A percentile compares a stretch with the other conserved stretches of the same genome.
phyloP scores from a whole-genome alignment of 2,329 filamentous ascomycete genomes.

The Pseudogymnoascus sp. region DNA sequence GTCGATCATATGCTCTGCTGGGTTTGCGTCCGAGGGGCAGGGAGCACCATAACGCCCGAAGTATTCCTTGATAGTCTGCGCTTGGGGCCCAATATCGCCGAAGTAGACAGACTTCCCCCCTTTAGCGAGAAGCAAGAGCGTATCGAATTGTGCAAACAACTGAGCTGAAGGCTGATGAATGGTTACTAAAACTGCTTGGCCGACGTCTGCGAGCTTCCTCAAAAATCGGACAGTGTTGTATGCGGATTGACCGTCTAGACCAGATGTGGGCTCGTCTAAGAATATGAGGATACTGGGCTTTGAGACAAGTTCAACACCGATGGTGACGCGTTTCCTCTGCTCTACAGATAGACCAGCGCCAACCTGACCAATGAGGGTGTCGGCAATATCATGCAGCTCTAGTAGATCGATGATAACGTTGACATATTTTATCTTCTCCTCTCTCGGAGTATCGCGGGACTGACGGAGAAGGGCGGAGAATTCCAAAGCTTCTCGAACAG shows the following conservation, averaged over 20 bases:
- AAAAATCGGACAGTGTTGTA: slow-evolving; percentile 57
- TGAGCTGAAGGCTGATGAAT: slow-evolving; percentile 48
- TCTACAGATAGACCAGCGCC: slow-evolving; percentile 55
- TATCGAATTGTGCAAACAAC: slow-evolving; percentile 49
- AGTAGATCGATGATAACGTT: slow-evolving; percentile 62
- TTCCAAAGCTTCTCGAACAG: slow-evolving; percentile 78
- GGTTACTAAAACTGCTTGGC: slow-evolving; percentile 47
- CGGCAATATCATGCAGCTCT: slow-evolving; percentile 58
- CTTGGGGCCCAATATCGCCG: slow-evolving; percentile 55
- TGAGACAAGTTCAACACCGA: slow-evolving; percentile 51
- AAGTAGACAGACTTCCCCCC: slow-evolving; percentile 64
- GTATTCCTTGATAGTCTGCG: slow-evolving; percentile 48
- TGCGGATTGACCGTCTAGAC: slow-evolving; percentile 55
- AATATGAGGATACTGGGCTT: slow-evolving; percentile 53
- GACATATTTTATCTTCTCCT: slow-evolving; percentile 77
- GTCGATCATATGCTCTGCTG: slow-evolving; percentile 35
- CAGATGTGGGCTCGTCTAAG: slow-evolving; percentile 53
- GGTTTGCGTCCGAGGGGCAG: slow-evolving; percentile 44
- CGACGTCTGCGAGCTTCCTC: slow-evolving; percentile 48
- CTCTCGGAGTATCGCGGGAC: slow-evolving; percentile 58
- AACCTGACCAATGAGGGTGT: slow-evolving; percentile 55
- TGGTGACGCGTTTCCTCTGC: slow-evolving; percentile 54
- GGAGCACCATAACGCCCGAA: slow-evolving; percentile 53
- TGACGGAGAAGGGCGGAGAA: slow-evolving; percentile 88
- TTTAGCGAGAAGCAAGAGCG: slow-evolving; percentile 53